These are phyloP conservation scores for Podaxis rugospora DNA, from an alignment of 768 basidiomycete species.

Conservation along the genomic window DNA sequence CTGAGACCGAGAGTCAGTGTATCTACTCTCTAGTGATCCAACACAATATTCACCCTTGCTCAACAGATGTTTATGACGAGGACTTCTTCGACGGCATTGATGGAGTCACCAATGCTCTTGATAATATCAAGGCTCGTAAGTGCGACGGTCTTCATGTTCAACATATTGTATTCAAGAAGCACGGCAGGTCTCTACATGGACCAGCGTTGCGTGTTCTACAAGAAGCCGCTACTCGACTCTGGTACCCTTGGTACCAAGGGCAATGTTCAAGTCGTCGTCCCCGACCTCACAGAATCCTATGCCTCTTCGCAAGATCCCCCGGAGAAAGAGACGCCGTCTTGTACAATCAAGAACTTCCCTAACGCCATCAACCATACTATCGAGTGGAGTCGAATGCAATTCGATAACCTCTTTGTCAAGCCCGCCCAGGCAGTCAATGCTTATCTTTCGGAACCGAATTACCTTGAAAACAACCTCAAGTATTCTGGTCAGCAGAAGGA, in stretches of 20 bases:
- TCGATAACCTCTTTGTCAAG: conserved; percentile 91
- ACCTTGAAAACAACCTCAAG: conserved; percentile 85
- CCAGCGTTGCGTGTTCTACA: conserved; percentile 93
- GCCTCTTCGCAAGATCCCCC: conserved; percentile 98
- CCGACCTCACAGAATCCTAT: conserved; percentile 94
- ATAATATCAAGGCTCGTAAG: conserved; percentile 94
- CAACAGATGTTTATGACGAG: conserved; percentile 86
- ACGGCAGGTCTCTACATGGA: conserved; percentile 91
- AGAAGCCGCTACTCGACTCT: conserved; percentile 93
- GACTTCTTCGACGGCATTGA: conserved; percentile 85
- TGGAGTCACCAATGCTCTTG: conserved; percentile 95
- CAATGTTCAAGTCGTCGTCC: conserved; percentile 93
- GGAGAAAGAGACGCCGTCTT: conserved; percentile 94
- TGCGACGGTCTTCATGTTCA: conserved; percentile 9
- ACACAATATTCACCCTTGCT: conserved; percentile 29
- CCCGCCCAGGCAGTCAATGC: conserved; percentile 92
- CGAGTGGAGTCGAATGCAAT: conserved; percentile 95
- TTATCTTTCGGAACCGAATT: conserved; percentile 96
- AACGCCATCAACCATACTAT: conserved; percentile 98
- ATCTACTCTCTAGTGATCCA: not conserved
- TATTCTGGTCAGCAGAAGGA: conserved; percentile 90
- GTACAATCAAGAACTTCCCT: conserved; percentile 99
- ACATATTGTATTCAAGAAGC: not conserved
- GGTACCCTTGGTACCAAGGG: conserved; percentile 98
- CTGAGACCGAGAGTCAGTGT: conserved; percentile 83